Base-by-base conservation (phyloP, 805 yeast species). In the Teunomyces atbi region DNA sequence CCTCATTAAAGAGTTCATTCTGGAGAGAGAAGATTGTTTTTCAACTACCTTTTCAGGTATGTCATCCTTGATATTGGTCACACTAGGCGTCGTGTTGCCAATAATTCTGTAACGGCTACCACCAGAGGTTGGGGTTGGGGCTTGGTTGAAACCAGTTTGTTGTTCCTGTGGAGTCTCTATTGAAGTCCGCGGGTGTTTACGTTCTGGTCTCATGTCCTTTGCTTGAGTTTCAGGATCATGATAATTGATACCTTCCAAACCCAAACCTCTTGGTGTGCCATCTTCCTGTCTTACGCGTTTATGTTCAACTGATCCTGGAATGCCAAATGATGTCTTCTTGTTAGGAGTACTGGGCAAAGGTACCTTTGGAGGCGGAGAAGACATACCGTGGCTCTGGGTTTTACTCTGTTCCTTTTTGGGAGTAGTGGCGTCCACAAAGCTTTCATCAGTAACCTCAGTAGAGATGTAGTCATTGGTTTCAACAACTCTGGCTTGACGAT, bases 401-500 rank as follows among this genome's bases (percentile, higher is more conserved):
- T 19, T 13, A 37, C 18, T 2, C 1, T 15, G 27, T 1, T 45
- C 21, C 41, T 48, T 55, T 23, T 47, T 49, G 5, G 61, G 62
- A 6, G 59, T 54, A 6, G 59, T 39, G 13, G 38, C 30, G 12
- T 44, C 48, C n/a, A 44, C 13, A 5, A 40, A 11, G 56, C 38
- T 43, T n/a, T 48, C 55, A 21, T 42, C 50, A n/a, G 53, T 41
- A 21, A 41, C 30, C 8, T 46, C 51, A 1, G 48, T 44, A 4
- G 48, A 46, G 11, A 45, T 49, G 15, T 52, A 60, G 27, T 66
- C 69, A 42, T 58, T 61, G 2, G 71, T 64, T 48, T 72, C 77
- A 3, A 72, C 68, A 6, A 72, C 75, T 23, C 76, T 60, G 2
- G 77, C 77, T 51, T 72, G 77, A 43, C 77, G 59, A 45, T 72